These are phyloP conservation scores for Sonneratia caseolaris DNA, from an alignment of 345 rosid species.

Conservation along the genomic window DNA sequence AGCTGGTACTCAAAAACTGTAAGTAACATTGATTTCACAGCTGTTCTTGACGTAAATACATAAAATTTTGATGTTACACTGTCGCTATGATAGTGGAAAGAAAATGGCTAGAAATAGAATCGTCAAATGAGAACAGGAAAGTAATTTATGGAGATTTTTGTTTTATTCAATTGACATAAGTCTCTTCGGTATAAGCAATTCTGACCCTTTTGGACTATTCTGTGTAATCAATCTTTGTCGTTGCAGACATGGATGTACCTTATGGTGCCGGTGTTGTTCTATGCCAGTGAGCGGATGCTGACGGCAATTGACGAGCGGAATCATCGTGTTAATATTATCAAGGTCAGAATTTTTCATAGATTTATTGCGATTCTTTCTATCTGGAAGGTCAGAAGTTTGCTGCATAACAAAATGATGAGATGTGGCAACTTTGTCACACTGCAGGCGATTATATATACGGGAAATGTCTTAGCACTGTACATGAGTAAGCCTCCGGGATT, in stretches of 20 bases:
- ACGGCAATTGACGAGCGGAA: constrained; percentile 39
- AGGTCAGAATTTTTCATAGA: constrained; percentile 29
- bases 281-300: constrained; percentile 49
- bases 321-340: constrained; percentile 58
- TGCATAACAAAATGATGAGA: neutral
- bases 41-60: no score
- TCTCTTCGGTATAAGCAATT: neutral
- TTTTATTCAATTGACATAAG: no score
- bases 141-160: no score
- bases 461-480: constrained; percentile 85
- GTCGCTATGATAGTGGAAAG: neutral
- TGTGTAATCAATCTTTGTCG: neutral
- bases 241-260: constrained; percentile 94
- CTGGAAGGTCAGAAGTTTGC: neutral
- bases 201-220: neutral
- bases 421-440: constrained; percentile 3
- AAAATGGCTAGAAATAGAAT: neutral
- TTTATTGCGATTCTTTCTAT: neutral
- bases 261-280: constrained; percentile 42
- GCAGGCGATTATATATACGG: constrained; percentile 82
- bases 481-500: constrained; percentile 76
- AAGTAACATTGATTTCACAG: neutral
- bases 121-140: neutral
- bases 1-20: constrained; percentile 39
- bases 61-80: neutral